Evolutionary conservation across 1,284 basidiomycete genomes (phyloP), one percentile per base, ranked within the genome.

Genomic region (Abortiporus biennis): DNA sequence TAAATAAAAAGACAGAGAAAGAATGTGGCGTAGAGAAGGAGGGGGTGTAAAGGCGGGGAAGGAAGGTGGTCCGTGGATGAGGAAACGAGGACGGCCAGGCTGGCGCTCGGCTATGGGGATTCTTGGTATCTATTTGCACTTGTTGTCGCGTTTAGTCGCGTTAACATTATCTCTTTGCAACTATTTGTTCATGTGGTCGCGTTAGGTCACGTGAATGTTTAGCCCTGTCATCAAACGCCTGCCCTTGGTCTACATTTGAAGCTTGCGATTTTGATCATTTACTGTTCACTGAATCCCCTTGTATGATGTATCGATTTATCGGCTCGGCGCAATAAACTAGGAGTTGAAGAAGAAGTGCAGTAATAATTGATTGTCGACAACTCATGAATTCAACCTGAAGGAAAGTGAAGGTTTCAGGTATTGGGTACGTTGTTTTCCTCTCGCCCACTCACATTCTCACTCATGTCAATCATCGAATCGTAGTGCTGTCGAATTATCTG

Each of bases 101-200:
- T 20, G 21, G 17, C 6, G 25, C 39, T 33, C 25, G 37, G 37
- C 13, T 38, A 38, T 13, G n/a, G 6, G 21, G 15, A 9, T 29
- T 21, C 37, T 9, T 4, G 15, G 12, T 12, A 9, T n/a, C 29
- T 43, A 19, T 43, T 43, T 43, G 41, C 11, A 15, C 25, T 27
- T 43, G 35, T 43, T 43, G 16, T 11, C 35, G 35, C 25, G 41
- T 39, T 11, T 9, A 16, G 40, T 34, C 40, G 40, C 40, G 40
- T 33, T 17, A n/a, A 19, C 32, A 29, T 43, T 20, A 16, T 21
- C 17, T 43, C 30, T 43, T 43, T 43, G 41, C 20, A 9, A 29
- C 16, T 43, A 17, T 37, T 43, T 43, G 41, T 19, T 13, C 25
- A 8, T 43, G 19, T 43, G 36, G 41, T 36, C 41, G 41, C 25